Evolutionary conservation across 2,329 filamentous ascomycete species (phyloP).

Genomic region (Aplosporella prunicola): DNA sequence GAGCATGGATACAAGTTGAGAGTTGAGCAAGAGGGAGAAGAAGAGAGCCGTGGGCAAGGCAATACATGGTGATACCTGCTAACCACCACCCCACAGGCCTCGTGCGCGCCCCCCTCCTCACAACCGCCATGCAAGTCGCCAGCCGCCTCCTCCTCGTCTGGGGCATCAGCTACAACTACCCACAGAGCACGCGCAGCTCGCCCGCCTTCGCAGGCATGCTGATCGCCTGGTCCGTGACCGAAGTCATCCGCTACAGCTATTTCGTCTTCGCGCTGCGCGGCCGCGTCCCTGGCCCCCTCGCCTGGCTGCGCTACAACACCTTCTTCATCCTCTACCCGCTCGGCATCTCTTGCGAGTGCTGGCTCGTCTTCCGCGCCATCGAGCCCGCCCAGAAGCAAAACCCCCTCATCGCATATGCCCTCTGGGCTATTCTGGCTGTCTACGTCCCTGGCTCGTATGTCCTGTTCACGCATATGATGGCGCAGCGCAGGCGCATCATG

Average conservation of each 20-base stretch:
- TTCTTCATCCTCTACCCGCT: conserved; percentile 90
- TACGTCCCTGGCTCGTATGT: conserved; percentile 78
- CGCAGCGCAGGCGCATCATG: conserved; percentile 73
- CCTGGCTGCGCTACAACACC: conserved; percentile 80
- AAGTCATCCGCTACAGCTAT: conserved; percentile 88
- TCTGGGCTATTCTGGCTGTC: conserved; percentile 58
- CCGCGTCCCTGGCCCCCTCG: conserved; percentile 54
- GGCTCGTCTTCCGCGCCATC: conserved; percentile 64
- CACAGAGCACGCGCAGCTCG: conserved; percentile 47
- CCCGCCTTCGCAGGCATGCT: conserved; percentile 69
- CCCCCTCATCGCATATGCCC: conserved; percentile 46
- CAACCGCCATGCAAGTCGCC: conserved; percentile 83
- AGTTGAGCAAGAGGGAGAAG: too few species aligned
- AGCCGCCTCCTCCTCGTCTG: conserved; percentile 83
- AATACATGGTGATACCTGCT: conserved; percentile 3
- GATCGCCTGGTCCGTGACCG: conserved; percentile 73
- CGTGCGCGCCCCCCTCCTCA: conserved; percentile 75
- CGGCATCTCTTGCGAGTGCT: conserved; percentile 81
- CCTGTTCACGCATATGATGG: conserved; percentile 91
- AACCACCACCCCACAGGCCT: conserved; percentile 46
- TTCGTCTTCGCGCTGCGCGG: conserved; percentile 66
- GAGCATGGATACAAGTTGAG: too few species aligned
- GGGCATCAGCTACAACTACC: conserved; percentile 69
- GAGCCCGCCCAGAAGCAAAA: conserved; percentile 46
- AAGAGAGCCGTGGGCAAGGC: neutral